Evolutionary conservation across 108 stramenopile genomes (phyloP).

Genomic region (Asterionellopsis glacialis): DNA sequence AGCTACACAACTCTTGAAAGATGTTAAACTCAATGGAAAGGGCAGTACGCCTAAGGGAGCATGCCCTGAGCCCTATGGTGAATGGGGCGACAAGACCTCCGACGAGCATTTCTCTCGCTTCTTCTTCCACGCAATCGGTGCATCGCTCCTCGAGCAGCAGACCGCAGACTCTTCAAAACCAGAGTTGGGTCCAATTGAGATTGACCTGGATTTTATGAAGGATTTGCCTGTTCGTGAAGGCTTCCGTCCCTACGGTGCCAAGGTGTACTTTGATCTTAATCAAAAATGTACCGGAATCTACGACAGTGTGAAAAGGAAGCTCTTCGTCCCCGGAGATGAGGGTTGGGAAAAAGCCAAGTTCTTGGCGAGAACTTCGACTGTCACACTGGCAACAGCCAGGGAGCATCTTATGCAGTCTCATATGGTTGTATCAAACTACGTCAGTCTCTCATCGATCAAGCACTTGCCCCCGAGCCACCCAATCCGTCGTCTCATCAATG

Average conservation of each 20-base stretch:
- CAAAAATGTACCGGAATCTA: constrained; percentile 8
- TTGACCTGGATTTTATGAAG: too few species aligned
- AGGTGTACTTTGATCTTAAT: constrained; percentile 3
- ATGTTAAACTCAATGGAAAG: too few species aligned
- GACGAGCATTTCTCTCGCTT: not conserved
- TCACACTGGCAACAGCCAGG: too few species aligned
- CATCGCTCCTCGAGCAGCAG: too few species aligned
- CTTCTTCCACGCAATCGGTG: not conserved
- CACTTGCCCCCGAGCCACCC: too few species aligned
- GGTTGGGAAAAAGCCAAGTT: constrained; percentile 11
- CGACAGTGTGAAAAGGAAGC: constrained; percentile 6
- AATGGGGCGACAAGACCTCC: not conserved
- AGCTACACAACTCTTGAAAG: too few species aligned
- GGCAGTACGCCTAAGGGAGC: not conserved
- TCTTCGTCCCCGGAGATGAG: constrained; percentile 1
- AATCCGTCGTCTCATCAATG: too few species aligned
- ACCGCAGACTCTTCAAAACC: too few species aligned
- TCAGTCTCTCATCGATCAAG: too few species aligned
- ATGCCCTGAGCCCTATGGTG: not conserved
- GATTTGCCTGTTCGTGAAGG: constrained; percentile 8
- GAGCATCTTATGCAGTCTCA: too few species aligned
- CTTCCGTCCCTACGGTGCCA: constrained; percentile 7
- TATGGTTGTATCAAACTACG: too few species aligned
- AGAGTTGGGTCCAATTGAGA: too few species aligned
- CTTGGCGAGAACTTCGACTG: not conserved